Conservation (phyloP, 2,329 filamentous ascomycete species). For the Didymosphaeria variabile region DNA sequence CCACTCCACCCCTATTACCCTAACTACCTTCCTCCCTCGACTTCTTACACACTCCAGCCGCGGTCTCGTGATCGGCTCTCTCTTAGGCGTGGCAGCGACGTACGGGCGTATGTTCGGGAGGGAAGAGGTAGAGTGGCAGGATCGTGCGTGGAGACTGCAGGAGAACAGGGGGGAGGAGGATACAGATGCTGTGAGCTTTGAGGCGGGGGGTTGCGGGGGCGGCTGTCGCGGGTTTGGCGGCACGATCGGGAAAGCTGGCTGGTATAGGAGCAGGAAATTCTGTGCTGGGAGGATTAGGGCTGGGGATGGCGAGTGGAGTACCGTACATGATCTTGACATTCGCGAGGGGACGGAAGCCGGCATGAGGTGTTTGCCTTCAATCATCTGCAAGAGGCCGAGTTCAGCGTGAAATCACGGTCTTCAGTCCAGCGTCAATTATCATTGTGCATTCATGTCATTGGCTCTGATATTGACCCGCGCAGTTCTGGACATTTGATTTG, state of each 20-base stretch:
- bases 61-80: constrained; percentile 57
- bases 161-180: constrained; percentile 64
- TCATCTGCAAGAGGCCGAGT: neutral
- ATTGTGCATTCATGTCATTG: neutral
- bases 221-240: constrained; percentile 42
- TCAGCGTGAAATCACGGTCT: neutral
- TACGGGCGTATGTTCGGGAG: constrained; percentile 63
- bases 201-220: constrained; percentile 52
- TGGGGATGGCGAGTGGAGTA: constrained; percentile 63
- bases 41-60: constrained; percentile 59
- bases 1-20: constrained; percentile 34
- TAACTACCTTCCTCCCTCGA: constrained; percentile 29
- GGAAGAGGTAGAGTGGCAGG: constrained; percentile 70
- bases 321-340: constrained; percentile 1
- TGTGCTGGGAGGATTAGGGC: constrained; percentile 55
- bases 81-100: constrained; percentile 56
- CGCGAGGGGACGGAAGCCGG: constrained; percentile 5
- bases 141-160: constrained; percentile 69
- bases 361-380: neutral
- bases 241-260: constrained; percentile 34
- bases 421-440: neutral
- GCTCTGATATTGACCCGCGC: neutral
- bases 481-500: neutral
- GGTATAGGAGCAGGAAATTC: constrained; percentile 47
- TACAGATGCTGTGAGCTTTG: constrained; percentile 65